These are phyloP conservation scores for Ochromonas danica DNA, from an alignment of 108 stramenopile genomes.

Conservation along the genomic window DNA sequence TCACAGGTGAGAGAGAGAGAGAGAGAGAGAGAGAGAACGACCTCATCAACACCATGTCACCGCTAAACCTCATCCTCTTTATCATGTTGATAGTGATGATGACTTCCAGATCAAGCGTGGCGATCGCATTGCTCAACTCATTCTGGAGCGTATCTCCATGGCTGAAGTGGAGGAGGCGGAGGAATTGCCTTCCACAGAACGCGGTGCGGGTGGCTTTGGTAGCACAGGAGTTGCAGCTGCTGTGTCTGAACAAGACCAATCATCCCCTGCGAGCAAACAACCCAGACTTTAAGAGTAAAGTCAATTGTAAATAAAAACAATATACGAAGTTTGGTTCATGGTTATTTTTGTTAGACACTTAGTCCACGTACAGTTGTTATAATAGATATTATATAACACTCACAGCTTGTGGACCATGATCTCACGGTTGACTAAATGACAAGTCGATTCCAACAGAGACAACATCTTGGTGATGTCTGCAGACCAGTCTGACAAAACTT, in stretches of 20 bases:
- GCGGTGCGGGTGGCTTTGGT: slow-evolving; percentile 86
- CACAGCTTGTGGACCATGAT: slow-evolving; percentile 59
- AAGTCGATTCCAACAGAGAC: slow-evolving; percentile 85
- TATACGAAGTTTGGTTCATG: too few species aligned
- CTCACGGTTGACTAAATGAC: slow-evolving; percentile 95
- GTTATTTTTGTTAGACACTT: too few species aligned
- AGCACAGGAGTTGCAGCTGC: slow-evolving; percentile 67
- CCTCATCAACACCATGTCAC: too few species aligned
- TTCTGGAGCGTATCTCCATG: slow-evolving; percentile 87
- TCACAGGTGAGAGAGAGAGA: too few species aligned
- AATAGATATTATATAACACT: too few species aligned
- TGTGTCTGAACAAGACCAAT: background rate
- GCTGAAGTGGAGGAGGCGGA: slow-evolving; percentile 72
- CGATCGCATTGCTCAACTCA: slow-evolving; percentile 98
- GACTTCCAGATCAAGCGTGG: slow-evolving; percentile 52
- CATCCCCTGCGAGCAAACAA: too few species aligned
- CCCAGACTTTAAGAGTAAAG: too few species aligned
- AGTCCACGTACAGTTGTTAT: too few species aligned
- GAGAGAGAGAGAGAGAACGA: slow-evolving; percentile 69
- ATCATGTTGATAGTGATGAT: background rate
- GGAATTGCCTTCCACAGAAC: slow-evolving; percentile 70
- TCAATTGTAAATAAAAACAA: too few species aligned
- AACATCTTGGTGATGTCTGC: slow-evolving; percentile 82
- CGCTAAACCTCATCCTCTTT: too few species aligned
- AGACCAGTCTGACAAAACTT: slow-evolving; percentile 87